phyloP scores from a whole-genome alignment of 2,329 filamentous ascomycete species.

The Fusarium pseudonygamai region DNA sequence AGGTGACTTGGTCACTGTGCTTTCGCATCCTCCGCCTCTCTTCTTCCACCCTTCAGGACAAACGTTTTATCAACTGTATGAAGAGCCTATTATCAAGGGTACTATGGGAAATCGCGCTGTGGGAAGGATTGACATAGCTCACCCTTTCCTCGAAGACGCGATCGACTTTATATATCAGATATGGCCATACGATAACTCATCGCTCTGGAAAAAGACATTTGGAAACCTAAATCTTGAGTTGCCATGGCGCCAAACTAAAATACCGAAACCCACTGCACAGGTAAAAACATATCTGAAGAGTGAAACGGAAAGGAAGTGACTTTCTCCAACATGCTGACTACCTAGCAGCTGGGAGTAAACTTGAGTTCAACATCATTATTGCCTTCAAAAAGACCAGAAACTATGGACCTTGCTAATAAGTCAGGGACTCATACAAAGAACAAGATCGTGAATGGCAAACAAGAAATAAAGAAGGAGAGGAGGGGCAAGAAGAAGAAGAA shows the following conservation, averaged over 20 bases:
- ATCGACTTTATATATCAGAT: constrained; percentile 4
- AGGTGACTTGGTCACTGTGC: constrained; percentile 20
- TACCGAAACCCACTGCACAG: fast-evolving
- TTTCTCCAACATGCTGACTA: not conserved
- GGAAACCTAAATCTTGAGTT: not conserved
- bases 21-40: constrained; percentile 26
- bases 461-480: no score
- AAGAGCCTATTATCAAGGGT: constrained; percentile 31
- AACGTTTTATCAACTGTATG: constrained; percentile 19
- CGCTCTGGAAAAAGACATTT: not conserved
- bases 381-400: not conserved
- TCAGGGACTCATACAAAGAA: not conserved
- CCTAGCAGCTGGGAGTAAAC: not conserved
- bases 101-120: constrained; percentile 12
- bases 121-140: not conserved
- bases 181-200: constrained; percentile 27
- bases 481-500: not conserved
- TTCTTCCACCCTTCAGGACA: constrained; percentile 23
- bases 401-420: not conserved
- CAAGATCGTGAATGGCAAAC: no score
- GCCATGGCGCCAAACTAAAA: not conserved
- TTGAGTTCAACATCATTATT: not conserved
- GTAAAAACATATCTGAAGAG: not conserved
- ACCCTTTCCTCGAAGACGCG: not conserved
- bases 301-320: no score